Conservation (phyloP, 805 yeast species). For the Candida endomychidarum region DNA sequence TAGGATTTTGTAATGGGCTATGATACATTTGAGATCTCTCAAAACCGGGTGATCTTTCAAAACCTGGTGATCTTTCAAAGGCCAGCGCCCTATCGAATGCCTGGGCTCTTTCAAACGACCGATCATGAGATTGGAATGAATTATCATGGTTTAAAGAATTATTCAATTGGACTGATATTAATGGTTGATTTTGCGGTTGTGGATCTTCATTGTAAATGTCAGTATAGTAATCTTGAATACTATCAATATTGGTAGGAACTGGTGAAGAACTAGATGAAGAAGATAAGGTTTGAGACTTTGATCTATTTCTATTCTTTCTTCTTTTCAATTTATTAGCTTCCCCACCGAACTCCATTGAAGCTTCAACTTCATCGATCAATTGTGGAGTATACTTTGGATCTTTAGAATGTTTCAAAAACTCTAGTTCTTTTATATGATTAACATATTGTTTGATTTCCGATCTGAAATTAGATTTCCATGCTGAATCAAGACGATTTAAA, state of each 20-base stretch:
- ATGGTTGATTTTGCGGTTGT: background rate
- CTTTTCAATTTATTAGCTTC: conserved; percentile 23
- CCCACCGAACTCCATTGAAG: conserved; percentile 42
- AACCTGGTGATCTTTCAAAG: no score
- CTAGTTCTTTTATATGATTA: conserved; percentile 13
- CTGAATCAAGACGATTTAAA: conserved; percentile 25
- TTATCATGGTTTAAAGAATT: conserved; percentile 2
- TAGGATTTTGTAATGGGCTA: background rate
- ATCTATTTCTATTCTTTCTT: conserved; percentile 12
- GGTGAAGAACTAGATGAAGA: conserved; percentile 5
- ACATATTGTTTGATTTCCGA: conserved; percentile 31
- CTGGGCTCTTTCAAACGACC: background rate
- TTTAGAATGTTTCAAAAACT: conserved; percentile 22
- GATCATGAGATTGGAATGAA: background rate
- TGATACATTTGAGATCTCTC: background rate
- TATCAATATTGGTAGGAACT: background rate
- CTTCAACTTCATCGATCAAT: conserved; percentile 34
- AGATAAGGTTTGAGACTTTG: conserved; percentile 10
- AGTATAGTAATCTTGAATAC: conserved; percentile 15
- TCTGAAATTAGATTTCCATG: conserved; percentile 32
- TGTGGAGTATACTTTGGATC: conserved; percentile 32
- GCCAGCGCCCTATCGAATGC: background rate
- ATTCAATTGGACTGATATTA: conserved; percentile 3
- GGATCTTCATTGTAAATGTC: conserved; percentile 18
- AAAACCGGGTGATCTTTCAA: background rate